A percentile compares a stretch with the other conserved stretches of the same genome.
These are phyloP conservation scores for Cunninghamia lanceolata DNA, from an alignment of 75 land plant genomes.

Conservation along the genomic window DNA sequence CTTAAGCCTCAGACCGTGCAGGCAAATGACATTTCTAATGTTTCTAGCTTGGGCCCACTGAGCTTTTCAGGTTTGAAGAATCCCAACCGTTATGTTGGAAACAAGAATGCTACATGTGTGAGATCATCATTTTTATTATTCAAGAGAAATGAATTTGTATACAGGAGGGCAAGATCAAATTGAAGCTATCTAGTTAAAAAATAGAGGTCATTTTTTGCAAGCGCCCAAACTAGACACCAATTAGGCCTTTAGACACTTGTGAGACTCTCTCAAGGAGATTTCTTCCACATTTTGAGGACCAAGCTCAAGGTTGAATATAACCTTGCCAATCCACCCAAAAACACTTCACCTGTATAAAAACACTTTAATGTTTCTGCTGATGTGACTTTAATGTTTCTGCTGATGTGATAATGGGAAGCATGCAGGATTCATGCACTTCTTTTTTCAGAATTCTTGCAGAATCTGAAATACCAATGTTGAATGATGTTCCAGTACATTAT, in stretches of 20 bases:
- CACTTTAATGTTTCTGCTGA: background rate
- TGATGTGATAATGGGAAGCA: background rate
- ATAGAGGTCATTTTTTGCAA: background rate
- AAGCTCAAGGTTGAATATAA: background rate
- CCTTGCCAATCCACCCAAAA: background rate
- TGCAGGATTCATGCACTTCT: background rate
- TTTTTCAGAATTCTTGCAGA: background rate
- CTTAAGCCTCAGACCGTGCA: background rate
- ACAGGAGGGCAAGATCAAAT: background rate
- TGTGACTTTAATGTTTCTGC: background rate
- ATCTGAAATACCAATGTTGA: background rate
- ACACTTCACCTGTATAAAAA: background rate
- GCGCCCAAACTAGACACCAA: background rate
- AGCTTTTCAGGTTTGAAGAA: background rate
- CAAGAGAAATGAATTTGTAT: background rate
- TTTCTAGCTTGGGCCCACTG: background rate
- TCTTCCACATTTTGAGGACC: background rate
- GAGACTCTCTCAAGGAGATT: background rate
- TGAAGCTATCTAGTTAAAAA: no score
- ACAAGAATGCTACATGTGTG: background rate
- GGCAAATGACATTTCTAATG: background rate
- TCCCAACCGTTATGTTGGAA: background rate
- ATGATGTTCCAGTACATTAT: background rate
- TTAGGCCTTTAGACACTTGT: background rate
- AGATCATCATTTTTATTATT: background rate